phyloP scores from a whole-genome alignment of 2,329 filamentous ascomycete species.

The Lachnellula hyalina region DNA sequence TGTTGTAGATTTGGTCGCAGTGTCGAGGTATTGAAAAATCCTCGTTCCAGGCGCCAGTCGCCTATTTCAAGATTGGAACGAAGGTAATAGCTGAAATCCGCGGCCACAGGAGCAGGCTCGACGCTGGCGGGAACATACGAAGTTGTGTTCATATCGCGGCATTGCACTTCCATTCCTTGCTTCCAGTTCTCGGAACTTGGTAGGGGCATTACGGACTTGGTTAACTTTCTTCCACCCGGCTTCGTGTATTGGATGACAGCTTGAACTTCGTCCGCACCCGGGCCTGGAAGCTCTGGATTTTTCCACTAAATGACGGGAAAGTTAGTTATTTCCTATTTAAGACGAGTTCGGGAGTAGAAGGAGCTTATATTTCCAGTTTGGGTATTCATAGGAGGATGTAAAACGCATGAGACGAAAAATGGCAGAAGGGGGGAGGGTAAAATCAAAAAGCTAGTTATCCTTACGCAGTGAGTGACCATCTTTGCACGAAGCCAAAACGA shows the following conservation, averaged over 20 bases:
- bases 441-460: too few relatives aligned
- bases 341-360: too few relatives aligned
- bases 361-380: too few relatives aligned
- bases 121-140: conserved; percentile 40
- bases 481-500: conserved; percentile 61
- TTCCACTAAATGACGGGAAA: conserved; percentile 36
- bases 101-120: conserved; percentile 39
- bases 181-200: conserved; percentile 38
- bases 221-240: background rate
- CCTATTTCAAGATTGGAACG: conserved; percentile 56
- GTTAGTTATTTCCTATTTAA: too few relatives aligned
- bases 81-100: conserved; percentile 48
- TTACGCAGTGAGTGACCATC: conserved; percentile 50
- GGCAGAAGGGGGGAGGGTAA: too few relatives aligned
- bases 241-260: conserved; percentile 44
- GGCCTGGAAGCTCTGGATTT: conserved; percentile 40
- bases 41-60: conserved; percentile 51
- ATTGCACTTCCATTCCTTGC: conserved; percentile 33
- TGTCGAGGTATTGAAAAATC: conserved; percentile 52
- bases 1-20: conserved; percentile 43
- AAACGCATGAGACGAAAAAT: too few relatives aligned
- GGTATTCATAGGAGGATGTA: too few relatives aligned
- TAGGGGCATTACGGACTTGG: conserved; percentile 8
- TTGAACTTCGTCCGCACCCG: conserved; percentile 41
- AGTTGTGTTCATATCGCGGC: conserved; percentile 35